phyloP scores from a whole-genome alignment of 2,329 filamentous ascomycete genomes.

The Sclerotiophoma versabilis region DNA sequence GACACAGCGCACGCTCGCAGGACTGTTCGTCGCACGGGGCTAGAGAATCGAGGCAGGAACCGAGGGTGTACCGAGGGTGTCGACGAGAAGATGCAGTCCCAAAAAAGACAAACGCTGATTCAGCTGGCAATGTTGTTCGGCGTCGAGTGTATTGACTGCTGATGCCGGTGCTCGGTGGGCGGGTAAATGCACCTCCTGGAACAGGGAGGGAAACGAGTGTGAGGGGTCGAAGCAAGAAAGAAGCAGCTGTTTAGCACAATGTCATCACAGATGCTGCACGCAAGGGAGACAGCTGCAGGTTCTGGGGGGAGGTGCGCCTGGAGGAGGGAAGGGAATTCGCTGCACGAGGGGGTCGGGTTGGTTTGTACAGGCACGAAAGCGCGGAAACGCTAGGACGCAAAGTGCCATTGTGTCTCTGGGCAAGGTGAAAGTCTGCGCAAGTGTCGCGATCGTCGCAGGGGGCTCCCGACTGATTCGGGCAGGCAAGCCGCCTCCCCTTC shows the following conservation, averaged over 20 bases:
- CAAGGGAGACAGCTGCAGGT: constrained; percentile 30
- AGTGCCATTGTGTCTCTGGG: constrained; percentile 13
- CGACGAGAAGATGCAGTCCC: constrained; percentile 20
- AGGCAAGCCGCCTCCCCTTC: constrained; percentile 19
- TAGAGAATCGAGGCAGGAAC: constrained; percentile 38
- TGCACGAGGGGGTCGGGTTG: constrained; percentile 27
- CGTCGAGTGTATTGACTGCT: constrained; percentile 19
- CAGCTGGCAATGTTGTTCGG: constrained; percentile 13
- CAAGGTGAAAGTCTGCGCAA: constrained; percentile 9
- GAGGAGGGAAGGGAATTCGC: constrained; percentile 14
- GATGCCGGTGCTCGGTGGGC: constrained; percentile 9
- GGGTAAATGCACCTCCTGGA: constrained; percentile 9
- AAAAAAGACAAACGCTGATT: constrained; percentile 22
- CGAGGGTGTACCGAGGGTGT: constrained; percentile 17
- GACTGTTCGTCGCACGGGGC: constrained; percentile 35
- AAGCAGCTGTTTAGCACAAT: constrained; percentile 20
- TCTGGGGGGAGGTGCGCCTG: constrained; percentile 26
- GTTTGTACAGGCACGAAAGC: constrained; percentile 35
- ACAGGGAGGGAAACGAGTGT: constrained; percentile 37
- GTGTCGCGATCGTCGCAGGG: constrained; percentile 34
- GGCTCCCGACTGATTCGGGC: constrained; percentile 21
- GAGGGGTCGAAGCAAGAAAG: constrained; percentile 27
- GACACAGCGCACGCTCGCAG: constrained; percentile 39
- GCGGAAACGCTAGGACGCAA: constrained; percentile 25
- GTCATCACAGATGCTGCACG: constrained; percentile 27